A percentile compares a stretch with the other conserved stretches of the same genome.
Conservation (phyloP, 257 asterid genomes). For the Nicotiana tomentosiformis region DNA sequence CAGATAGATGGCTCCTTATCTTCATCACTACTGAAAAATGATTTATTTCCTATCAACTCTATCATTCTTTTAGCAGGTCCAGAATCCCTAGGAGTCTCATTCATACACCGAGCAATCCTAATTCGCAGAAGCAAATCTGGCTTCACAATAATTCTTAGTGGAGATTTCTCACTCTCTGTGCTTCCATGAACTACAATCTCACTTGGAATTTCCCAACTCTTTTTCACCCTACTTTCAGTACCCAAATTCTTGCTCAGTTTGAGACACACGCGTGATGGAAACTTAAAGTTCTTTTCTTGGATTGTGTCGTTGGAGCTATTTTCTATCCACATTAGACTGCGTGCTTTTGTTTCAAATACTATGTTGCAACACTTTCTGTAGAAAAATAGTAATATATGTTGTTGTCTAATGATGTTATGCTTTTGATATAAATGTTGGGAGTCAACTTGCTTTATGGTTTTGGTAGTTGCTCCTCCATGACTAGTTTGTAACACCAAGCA, state of each 20-base stretch:
- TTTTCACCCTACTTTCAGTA: slow-evolving; percentile 54
- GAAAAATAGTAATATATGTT: background rate
- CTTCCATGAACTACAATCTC: slow-evolving; percentile 63
- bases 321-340: background rate
- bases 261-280: background rate
- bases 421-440: background rate
- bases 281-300: background rate
- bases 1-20: slow-evolving; percentile 41
- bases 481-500: background rate
- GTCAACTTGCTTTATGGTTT: background rate
- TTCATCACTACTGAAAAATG: slow-evolving; percentile 42
- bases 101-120: slow-evolving; percentile 34
- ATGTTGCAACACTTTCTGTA: background rate
- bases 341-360: background rate
- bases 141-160: slow-evolving; percentile 24
- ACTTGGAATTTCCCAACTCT: slow-evolving; percentile 82
- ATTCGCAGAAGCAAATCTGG: slow-evolving; percentile 63
- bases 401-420: background rate
- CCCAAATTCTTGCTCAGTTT: slow-evolving; percentile 30
- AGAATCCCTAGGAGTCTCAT: slow-evolving; percentile 74
- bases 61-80: slow-evolving; percentile 84
- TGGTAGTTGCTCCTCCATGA: background rate
- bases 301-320: background rate
- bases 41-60: slow-evolving; percentile 67
- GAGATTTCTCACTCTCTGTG: slow-evolving; percentile 38